Evolutionary conservation across 2,329 filamentous ascomycete genomes (phyloP).

Genomic region (Knufia fluminis): DNA sequence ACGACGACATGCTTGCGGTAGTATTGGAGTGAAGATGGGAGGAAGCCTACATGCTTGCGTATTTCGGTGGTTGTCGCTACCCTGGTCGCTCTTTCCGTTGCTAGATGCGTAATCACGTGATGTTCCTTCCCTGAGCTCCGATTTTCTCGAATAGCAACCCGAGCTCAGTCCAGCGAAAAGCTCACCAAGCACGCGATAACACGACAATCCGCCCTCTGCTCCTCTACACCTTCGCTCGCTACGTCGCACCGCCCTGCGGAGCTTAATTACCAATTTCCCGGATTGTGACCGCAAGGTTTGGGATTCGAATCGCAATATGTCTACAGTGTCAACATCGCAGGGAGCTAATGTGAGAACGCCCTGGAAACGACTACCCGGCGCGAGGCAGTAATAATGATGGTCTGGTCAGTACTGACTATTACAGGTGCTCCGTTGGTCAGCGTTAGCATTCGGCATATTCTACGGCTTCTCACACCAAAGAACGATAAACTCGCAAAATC

Average conservation of each 20-base stretch:
- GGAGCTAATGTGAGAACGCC: constrained; percentile 53
- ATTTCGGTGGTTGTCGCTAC: constrained; percentile 13
- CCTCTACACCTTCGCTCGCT: neutral
- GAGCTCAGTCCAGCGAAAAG: constrained; percentile 8
- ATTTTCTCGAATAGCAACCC: constrained; percentile 9
- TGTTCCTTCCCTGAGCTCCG: neutral
- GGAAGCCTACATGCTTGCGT: no score
- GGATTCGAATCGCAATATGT: constrained; percentile 39
- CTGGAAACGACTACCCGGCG: no score
- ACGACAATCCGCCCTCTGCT: neutral
- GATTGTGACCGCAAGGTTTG: neutral
- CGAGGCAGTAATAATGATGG: no score
- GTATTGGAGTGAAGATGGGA: neutral
- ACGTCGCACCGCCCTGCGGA: neutral
- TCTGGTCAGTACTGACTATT: constrained; percentile 9
- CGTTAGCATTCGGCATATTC: constrained; percentile 80
- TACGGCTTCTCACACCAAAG: constrained; percentile 95
- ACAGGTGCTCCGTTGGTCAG: constrained; percentile 94
- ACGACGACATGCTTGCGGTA: constrained; percentile 34
- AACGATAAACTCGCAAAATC: constrained; percentile 63
- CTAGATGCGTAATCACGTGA: constrained; percentile 6
- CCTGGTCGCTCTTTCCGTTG: neutral
- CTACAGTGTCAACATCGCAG: constrained; percentile 56
- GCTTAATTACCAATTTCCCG: neutral
- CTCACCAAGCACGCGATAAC: constrained; percentile 7